Base-by-base conservation (phyloP, 495 filamentous ascomycete genomes). In the Podospora comata region DNA sequence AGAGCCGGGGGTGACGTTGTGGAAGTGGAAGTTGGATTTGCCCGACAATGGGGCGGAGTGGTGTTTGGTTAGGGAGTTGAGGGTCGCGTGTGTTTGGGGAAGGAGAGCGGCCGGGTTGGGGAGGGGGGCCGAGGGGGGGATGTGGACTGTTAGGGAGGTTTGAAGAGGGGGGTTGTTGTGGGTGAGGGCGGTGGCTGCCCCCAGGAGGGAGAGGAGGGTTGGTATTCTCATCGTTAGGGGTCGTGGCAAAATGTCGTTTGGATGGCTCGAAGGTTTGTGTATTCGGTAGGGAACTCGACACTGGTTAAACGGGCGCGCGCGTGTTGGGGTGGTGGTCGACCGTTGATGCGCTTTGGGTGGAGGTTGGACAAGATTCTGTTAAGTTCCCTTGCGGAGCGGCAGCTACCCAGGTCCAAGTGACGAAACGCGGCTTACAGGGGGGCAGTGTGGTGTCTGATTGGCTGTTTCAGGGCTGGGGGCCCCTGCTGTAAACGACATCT, bases 51-150 rank as follows among this genome's bases (percentile, higher is more conserved):
- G 88, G 0, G 91, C 88, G 26, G 78, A 76, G 68, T 85, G 74
- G 70, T 72, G 15, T 63, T 70, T 68, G 63, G 79, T 79, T 32
- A 85, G 79, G 39, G 87, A 83, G 44, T 87, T 83, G 53, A 94
- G 85, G 26, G 90, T 89, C 54, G 90, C 91, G 82, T 89, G 85
- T 13, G 93, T 96, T 27, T 87, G 85, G 65, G 92, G 79, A 0
- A 88, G 83, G 60, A 92, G 86, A 57, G 77, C 69, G 75, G 70
- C 55, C 2, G 88, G 86, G 79, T 87, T 89, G 3, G 84, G 80
- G 34, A 90, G 83, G 32, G 69, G 63, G 18, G 62, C 39, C 7
- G 75, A 56, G 27, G 83, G 82, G 30, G 85, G 85, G 73, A 91
- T 80, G 68, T 60, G 76, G 68, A 79, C 71, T 26, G 77, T 79